phyloP scores from a whole-genome alignment of 139 green algal genomes.

The Edaphochlamys debaryana region DNA sequence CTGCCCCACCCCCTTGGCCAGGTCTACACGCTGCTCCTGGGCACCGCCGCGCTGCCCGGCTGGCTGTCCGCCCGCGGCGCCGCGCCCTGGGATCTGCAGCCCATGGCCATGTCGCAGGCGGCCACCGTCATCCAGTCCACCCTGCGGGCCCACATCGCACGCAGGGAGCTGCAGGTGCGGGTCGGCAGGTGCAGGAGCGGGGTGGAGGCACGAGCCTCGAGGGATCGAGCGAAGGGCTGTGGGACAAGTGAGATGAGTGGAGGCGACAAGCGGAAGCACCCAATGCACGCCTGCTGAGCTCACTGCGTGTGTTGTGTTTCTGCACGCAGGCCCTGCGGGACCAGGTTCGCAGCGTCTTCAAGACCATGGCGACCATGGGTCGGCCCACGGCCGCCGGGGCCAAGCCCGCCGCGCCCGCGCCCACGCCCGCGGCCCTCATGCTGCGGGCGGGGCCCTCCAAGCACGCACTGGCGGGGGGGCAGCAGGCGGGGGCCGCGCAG shows the following conservation, averaged over 20 bases:
- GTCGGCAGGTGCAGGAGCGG: neutral
- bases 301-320: too few relatives aligned
- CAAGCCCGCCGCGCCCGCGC: too few relatives aligned
- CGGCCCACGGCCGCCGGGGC: too few relatives aligned
- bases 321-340: neutral
- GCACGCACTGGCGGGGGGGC: neutral
- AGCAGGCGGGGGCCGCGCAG: neutral
- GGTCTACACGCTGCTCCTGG: conserved; percentile 26
- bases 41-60: neutral
- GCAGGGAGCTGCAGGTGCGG: conserved; percentile 1
- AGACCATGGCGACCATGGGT: neutral
- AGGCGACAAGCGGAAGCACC: too few relatives aligned
- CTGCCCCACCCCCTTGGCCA: too few relatives aligned
- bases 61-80: conserved; percentile 4
- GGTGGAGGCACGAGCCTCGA: neutral
- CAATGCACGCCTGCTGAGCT: too few relatives aligned
- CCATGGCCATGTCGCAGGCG: conserved; percentile 14
- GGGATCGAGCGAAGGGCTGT: neutral
- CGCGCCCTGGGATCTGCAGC: conserved; percentile 27
- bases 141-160: neutral
- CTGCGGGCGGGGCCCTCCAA: neutral
- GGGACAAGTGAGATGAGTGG: neutral
- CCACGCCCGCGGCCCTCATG: neutral
- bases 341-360: neutral
- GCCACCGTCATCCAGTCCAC: conserved; percentile 8